Evolutionary conservation across 306 rosid species (phyloP), one percentile per base, ranked within the genome.

Genomic region (Cucumis cinereus): DNA sequence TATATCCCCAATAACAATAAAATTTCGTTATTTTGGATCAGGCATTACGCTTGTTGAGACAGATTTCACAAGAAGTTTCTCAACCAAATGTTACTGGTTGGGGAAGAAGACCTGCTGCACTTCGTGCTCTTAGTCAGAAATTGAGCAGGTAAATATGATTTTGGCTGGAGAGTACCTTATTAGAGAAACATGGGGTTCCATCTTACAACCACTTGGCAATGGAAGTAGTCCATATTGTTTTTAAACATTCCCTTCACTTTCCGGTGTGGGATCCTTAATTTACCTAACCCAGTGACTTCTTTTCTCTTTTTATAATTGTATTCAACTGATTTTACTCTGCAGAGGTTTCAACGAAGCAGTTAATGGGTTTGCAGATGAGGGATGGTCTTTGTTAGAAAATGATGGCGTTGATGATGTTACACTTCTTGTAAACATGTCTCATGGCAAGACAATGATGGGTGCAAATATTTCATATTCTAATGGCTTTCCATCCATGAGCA

Each of bases 271-370:
- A 12, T 45, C 52, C 12, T 45, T 9, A 45, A 38, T 38, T 6
- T 78, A 43, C 74, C 77, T 12, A 26, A 13, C 60, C 54, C 47
- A 56, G 33, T 76, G 53, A 12, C 23, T 66, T 7, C 57, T n/a
- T 58, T 80, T 30, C 9, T 4, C 5, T 26, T 7, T n/a, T n/a
- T n/a, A n/a, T n/a, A 36, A 22, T 10, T 53, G 59, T 55, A 40
- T 47, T 58, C 60, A 55, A 82, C 40, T 71, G 53, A 2, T 40
- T 77, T 45, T 80, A 23, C 33, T 36, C 38, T 78, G 55, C 83
- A 94, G 99, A 90, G 99, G 99, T 53, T 94, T 94, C 82, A 94
- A 94, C 61, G 99, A 94, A 90, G 98, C 99, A 70, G 90, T 94
- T 8, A 94, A 92, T 76, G 99, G 99, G 26, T 90, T 94, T 82